Base-by-base conservation (phyloP, 139 green algal genomes). In the Nannochloris sp. region DNA sequence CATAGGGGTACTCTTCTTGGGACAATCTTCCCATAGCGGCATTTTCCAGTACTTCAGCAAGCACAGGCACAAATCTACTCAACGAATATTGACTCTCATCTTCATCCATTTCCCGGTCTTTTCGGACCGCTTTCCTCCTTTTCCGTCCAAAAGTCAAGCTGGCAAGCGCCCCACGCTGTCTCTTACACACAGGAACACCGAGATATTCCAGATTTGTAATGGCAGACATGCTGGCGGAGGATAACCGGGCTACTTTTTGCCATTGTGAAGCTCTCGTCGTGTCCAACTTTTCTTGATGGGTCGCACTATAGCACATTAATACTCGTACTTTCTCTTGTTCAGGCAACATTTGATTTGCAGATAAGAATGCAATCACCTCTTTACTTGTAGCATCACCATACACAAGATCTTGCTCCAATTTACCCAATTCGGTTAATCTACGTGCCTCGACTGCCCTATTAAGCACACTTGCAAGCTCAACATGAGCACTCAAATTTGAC, bases 351-450 rank as follows among this genome's bases (percentile, higher is more conserved):
- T 70, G 62, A 54, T 82, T 60, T 51, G 53, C 46, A 6, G 61
- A 67, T 7, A 95, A 75, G 61, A 86, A 87, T 13, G 73, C 68
- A 45, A 97, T 83, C 45, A 99, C 70, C 38, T 99, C 92, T 76
- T 96, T 95, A 69, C 55, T 81, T 46, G 70, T 91, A 45, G 88
- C 92, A 9, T 98, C 90, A 0, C 93, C 94, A 70, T 92, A 95
- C 53, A 99, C 87, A 36, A 98, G 47, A 72, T 96, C 91, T 81
- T 98, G 92, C 71, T 98, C 92, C 72, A 97, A 64, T 66, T 86
- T 86, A 4, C 92, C 92, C 32, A 97, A 47, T 1, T 89, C 81
- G 2, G 76, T 82, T 54, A 98, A 78, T n/a, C 62, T 47, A 8
- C 80, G 67, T 30, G 67, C 66, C 4, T 90, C 84, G 23, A 88